These are phyloP conservation scores for Saccharomycopsis fermentans DNA, from an alignment of 805 yeast genomes.

Conservation along the genomic window DNA sequence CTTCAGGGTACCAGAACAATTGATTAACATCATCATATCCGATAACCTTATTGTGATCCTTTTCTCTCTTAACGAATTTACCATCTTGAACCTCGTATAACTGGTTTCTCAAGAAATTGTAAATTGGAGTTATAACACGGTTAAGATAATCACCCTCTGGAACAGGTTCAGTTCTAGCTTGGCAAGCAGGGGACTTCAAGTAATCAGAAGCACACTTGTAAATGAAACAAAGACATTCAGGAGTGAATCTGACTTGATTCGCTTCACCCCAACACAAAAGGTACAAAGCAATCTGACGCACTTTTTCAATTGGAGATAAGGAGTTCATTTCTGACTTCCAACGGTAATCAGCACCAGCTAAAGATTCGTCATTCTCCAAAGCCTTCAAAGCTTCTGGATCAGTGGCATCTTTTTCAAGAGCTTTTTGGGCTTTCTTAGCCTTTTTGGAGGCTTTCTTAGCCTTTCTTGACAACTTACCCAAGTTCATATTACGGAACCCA, in stretches of 20 bases:
- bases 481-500: slow-evolving; percentile 72
- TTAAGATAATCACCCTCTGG: slow-evolving; percentile 75
- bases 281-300: slow-evolving; percentile 54
- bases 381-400: slow-evolving; percentile 48
- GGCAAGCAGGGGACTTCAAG: slow-evolving; percentile 80
- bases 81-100: slow-evolving; percentile 50
- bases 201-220: slow-evolving; percentile 93
- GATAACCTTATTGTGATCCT: slow-evolving; percentile 57
- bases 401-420: slow-evolving; percentile 54
- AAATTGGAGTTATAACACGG: slow-evolving; percentile 86
- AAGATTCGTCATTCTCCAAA: slow-evolving; percentile 74
- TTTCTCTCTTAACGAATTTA: slow-evolving; percentile 48
- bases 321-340: slow-evolving; percentile 62
- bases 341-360: slow-evolving; percentile 78
- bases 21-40: slow-evolving; percentile 99
- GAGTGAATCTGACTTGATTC: slow-evolving; percentile 75
- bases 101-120: slow-evolving; percentile 57
- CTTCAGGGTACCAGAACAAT: slow-evolving; percentile 99
- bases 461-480: slow-evolving; percentile 68
- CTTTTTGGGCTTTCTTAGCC: slow-evolving; percentile 65
- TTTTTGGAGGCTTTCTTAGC: slow-evolving; percentile 75
- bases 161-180: slow-evolving; percentile 47
- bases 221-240: slow-evolving; percentile 85
- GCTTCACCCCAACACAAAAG: slow-evolving; percentile 71
- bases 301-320: slow-evolving; percentile 45